Evolutionary conservation across 2,329 filamentous ascomycete species (phyloP), one percentile per base, ranked within the genome.

Genomic region (Ascochyta fabae): DNA sequence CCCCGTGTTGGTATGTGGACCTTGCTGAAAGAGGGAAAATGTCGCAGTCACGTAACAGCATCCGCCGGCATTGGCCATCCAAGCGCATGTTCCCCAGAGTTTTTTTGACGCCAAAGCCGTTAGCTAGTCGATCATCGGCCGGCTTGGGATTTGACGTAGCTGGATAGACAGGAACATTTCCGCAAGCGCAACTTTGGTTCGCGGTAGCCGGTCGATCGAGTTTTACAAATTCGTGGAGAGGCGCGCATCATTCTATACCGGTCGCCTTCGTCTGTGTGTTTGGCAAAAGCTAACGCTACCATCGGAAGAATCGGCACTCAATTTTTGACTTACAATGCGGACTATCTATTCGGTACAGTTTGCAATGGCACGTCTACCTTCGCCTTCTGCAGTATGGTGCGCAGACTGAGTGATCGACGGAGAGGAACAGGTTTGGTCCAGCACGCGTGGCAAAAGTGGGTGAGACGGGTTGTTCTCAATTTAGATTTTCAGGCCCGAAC

Each of bases 11-110:
- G 27, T 23, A 41, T 41, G 50, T 56, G 48, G 41, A 34, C 29
- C 44, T 34, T 27, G 41, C 46, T 36, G 22, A 23, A 27, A 15
- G 19, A n/a, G 22, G 44, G 23, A 42, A 51, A 38, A 31, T 43
- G 22, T 52, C 46, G 47, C 35, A 55, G 39, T 52, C 61, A 62
- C 53, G 61, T 66, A 66, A 66, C 53, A 61, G 23, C 19, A 61
- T 59, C 24, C 27, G n/a, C 16, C 8, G 3, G 36, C 4, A 64
- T 64, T 65, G 59, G 62, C 23, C 8, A 10, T n/a, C 6, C 23
- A n/a, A 41, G 29, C 41, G 46, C 35, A 23, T 12, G 8, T 49
- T 55, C 52, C 41, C 52, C 52, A 55, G 46, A 49, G 22, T 40
- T 46, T 48, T 48, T 39, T 41, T 4, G 16, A 46, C 46, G 41